phyloP scores from a whole-genome alignment of 2,329 filamentous ascomycete genomes.

The Fusarium sacchari region DNA sequence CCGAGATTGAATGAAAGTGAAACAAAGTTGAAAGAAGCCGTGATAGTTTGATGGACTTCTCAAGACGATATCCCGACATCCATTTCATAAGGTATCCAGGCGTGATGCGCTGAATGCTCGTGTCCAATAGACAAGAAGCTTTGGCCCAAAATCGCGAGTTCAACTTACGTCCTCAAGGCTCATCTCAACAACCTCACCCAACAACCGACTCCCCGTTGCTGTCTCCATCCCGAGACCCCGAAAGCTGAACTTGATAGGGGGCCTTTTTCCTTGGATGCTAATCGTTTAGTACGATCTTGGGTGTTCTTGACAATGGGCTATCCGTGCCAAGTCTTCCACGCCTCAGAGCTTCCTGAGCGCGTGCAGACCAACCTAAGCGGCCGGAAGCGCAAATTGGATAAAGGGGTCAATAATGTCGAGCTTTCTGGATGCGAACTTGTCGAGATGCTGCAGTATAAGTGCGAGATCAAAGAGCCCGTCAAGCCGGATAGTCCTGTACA shows the following conservation, averaged over 20 bases:
- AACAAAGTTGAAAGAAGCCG: background rate
- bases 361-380: constrained; percentile 61
- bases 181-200: constrained; percentile 66
- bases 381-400: constrained; percentile 62
- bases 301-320: constrained; percentile 61
- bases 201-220: constrained; percentile 58
- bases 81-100: too few species aligned
- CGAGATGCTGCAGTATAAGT: constrained; percentile 70
- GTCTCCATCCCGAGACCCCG: constrained; percentile 47
- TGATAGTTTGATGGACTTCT: background rate
- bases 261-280: background rate
- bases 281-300: background rate
- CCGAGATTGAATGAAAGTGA: background rate
- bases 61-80: background rate
- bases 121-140: constrained; percentile 18
- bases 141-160: constrained; percentile 7
- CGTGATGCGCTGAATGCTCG: constrained; percentile 30
- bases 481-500: constrained; percentile 57
- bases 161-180: constrained; percentile 68
- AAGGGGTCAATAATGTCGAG: constrained; percentile 55
- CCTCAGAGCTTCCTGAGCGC: constrained; percentile 59
- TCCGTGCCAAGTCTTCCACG: constrained; percentile 65
- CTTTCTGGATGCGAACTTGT: constrained; percentile 66
- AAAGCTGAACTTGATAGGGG: background rate
- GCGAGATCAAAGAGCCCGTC: constrained; percentile 62